A percentile compares a stretch with the other conserved stretches of the same genome.
phyloP scores from a whole-genome alignment of 768 basidiomycete genomes.

The Leucocoprinus leucothites region DNA sequence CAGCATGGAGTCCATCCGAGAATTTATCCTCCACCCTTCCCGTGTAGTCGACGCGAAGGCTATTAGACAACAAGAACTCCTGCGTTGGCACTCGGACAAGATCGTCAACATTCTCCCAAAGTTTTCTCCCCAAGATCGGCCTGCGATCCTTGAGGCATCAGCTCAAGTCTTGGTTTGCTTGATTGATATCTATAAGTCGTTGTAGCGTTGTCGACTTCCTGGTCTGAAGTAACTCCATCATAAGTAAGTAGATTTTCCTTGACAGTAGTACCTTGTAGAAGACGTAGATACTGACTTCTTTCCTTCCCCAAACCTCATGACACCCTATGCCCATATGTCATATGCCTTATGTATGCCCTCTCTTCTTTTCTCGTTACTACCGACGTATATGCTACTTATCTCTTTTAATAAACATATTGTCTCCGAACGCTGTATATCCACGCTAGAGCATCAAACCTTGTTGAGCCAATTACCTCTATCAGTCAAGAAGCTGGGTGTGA shows the following conservation, averaged over 20 bases:
- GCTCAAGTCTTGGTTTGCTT: no score
- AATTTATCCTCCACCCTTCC: not conserved
- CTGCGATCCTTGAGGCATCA: not conserved
- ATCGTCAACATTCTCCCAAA: not conserved
- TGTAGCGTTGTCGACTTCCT: no score
- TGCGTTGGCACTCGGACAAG: slow-evolving; percentile 2
- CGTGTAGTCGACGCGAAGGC: no score
- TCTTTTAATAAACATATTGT: no score
- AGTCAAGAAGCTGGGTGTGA: no score
- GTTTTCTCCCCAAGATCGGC: not conserved
- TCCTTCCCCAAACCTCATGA: not conserved
- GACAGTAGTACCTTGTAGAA: not conserved
- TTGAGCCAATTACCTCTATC: no score
- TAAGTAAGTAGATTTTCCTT: not conserved
- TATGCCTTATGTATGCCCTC: not conserved
- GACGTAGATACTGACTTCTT: slow-evolving; percentile 6
- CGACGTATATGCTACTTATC: not conserved
- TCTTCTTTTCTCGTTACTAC: not conserved
- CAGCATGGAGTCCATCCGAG: not conserved
- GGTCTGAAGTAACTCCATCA: not conserved
- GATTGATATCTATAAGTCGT: no score
- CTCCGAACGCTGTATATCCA: no score
- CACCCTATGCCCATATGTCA: not conserved
- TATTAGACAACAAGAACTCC: not conserved
- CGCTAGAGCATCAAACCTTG: no score